Base-by-base conservation (phyloP, 371 early-diverging fungal species). In the Syncephalastrum racemosum region DNA sequence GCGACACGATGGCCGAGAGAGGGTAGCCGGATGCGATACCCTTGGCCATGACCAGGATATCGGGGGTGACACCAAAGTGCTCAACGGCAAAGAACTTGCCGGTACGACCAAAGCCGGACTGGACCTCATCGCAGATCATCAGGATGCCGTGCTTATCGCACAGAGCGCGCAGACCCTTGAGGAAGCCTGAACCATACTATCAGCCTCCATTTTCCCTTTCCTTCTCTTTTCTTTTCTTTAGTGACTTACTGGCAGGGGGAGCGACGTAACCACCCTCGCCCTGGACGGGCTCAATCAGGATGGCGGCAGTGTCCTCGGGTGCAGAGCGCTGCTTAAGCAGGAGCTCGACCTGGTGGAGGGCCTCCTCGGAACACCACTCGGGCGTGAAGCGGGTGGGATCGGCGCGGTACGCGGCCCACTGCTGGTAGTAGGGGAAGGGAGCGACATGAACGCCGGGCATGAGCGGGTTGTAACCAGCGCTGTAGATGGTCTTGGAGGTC, bases 221-320 rank as follows among this genome's bases (percentile, higher is more conserved):
- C 31, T 27, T 44, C 27, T 40, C 16, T 41, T 0, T 45, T 46
- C 23, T 13, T 23, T 10, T 15, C 16, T 36, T 18, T 3, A 20
- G n/a, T n/a, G n/a, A 60, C 63, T 71, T 75, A 75, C 75, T 68
- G 36, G 64, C 42, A 10, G 89, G 84, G 18, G 92, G 89, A 27
- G 80, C 79, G 46, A 83, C 82, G 57, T 91, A 88, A n/a, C 93
- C 93, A 59, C 93, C 93, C 65, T 92, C 93, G 59, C 91, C 89
- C 68, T 88, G 88, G 25, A 92, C 79, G 2, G 93, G 90, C 60
- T 92, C 93, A 24, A 92, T 80, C 36, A 92, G 75, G 54, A 90
- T 66, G 1, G 91, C 91, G 5, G 89, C 92, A n/a, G 90, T 65
- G 54, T 75, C 76, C 46, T 68, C 52, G 36, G 76, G 74, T 50